Base-by-base conservation (phyloP, 2,329 filamentous ascomycete species). In the Bipolaris bicolor region DNA sequence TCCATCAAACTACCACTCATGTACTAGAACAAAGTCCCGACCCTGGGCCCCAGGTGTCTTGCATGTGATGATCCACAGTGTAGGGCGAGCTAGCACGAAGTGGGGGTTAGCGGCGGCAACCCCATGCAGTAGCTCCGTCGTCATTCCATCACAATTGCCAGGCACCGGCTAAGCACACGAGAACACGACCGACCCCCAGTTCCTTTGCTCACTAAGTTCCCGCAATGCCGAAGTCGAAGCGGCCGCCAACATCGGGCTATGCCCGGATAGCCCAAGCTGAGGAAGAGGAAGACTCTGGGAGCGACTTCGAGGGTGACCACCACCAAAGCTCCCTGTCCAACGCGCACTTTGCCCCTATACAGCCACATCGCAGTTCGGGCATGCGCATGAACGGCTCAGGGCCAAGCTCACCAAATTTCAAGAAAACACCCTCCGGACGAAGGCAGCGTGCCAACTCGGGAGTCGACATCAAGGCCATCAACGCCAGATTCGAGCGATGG, bases 381-480 rank as follows among this genome's bases (percentile, higher is more conserved):
- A 82, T 82, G 79, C 75, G 77, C 49, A 67, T 76, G 52, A 71
- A 75, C 11, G 64, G 51, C 4, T 76, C 76, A 6, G 72, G 68
- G 20, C 61, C 74, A 6, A 63, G 49, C 11, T 76, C 77, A 0
- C 73, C 75, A 4, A 74, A 72, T 22, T 46, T 65, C 48, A 68
- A 70, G 41, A 67, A 65, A 53, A 56, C 48, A 5, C 48, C 61
- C 1, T 49, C 59, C 52, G 70, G 69, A 24, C 79, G 83, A 61
- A 82, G 86, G 49, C 78, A 81, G 59, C 83, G 88, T 63, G 90
- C 91, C 73, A 95, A 93, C 70, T 92, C 92, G 18, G 94, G 93
- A 3, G 94, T 99, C 16, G 95, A 99, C 72, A 90, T 99, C 73
- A 98, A 98, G 76, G 95, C 95, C 58, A 98, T 99, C 78, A 99